Percentiles rank a stretch among this genome's conserved stretches.
Evolutionary conservation across 1,139 yeast species (phyloP).

Genomic region (Kodamaea derodonti): DNA sequence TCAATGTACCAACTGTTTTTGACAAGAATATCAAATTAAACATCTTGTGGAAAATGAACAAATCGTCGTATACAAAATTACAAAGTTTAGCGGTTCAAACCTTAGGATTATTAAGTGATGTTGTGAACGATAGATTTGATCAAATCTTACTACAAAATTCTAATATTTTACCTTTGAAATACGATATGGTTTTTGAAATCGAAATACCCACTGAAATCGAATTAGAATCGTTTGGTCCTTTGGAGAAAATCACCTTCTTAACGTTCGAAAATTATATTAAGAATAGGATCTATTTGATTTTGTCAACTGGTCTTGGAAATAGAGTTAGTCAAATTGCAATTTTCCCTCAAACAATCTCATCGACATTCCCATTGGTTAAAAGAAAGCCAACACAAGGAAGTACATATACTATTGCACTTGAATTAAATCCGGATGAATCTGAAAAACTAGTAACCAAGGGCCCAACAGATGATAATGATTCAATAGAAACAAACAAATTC

Average conservation of each 20-base stretch:
- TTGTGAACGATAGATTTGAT: conserved; percentile 79
- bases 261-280: conserved; percentile 65
- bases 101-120: conserved; percentile 65
- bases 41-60: conserved; percentile 77
- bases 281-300: conserved; percentile 55
- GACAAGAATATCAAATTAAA: conserved; percentile 75
- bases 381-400: conserved; percentile 47
- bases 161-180: conserved; percentile 53
- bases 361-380: conserved; percentile 48
- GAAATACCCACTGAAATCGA: conserved; percentile 36
- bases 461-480: conserved; percentile 51
- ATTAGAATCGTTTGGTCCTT: conserved; percentile 55
- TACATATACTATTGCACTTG: conserved; percentile 55
- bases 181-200: conserved; percentile 59
- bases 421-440: conserved; percentile 67
- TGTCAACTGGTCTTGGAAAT: conserved; percentile 64
- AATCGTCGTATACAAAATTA: conserved; percentile 59
- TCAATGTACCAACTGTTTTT: conserved; percentile 68
- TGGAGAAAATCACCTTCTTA: conserved; percentile 69
- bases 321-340: conserved; percentile 51
- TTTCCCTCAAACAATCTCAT: conserved; percentile 21
- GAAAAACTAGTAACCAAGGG: conserved; percentile 86
- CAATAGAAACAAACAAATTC: conserved; percentile 57
- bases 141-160: conserved; percentile 72
- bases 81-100: conserved; percentile 69